phyloP scores from a whole-genome alignment of 2,329 filamentous ascomycete species.

The Phyllosticta capitalensis region DNA sequence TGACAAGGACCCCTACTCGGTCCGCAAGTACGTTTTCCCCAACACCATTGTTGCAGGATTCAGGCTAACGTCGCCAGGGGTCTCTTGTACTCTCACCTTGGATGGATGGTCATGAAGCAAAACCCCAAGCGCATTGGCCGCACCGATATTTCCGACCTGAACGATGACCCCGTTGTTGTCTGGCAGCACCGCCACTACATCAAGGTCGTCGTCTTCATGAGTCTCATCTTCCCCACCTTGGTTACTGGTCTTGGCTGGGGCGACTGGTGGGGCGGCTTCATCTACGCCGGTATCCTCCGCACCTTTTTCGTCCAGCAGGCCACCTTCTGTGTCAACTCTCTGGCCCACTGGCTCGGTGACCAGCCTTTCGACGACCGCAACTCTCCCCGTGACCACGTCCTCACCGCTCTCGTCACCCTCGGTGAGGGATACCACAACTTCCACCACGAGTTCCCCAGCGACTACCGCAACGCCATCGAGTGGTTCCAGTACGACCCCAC shows the following conservation, averaged over 20 bases:
- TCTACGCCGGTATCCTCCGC: slow-evolving; percentile 44
- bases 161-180: slow-evolving; percentile 42
- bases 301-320: slow-evolving; percentile 46
- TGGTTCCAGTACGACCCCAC: slow-evolving; percentile 32
- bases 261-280: slow-evolving; percentile 41
- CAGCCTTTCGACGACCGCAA: slow-evolving; percentile 37
- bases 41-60: background rate
- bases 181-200: slow-evolving; percentile 43
- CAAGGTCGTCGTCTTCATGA: slow-evolving; percentile 40
- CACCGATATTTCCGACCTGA: slow-evolving; percentile 42
- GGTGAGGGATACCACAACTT: slow-evolving; percentile 38
- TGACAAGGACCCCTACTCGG: slow-evolving; percentile 43
- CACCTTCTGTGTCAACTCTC: slow-evolving; percentile 46
- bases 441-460: slow-evolving; percentile 36
- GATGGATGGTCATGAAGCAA: slow-evolving; percentile 47
- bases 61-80: slow-evolving; percentile 17
- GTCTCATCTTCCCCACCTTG: slow-evolving; percentile 39
- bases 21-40: slow-evolving; percentile 30
- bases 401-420: slow-evolving; percentile 35
- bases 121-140: slow-evolving; percentile 44
- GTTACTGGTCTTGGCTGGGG: slow-evolving; percentile 40
- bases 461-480: slow-evolving; percentile 35
- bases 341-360: slow-evolving; percentile 44
- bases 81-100: slow-evolving; percentile 41
- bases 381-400: slow-evolving; percentile 33